Base-by-base conservation (phyloP, 768 basidiomycete genomes). In the Auriscalpium orientale region DNA sequence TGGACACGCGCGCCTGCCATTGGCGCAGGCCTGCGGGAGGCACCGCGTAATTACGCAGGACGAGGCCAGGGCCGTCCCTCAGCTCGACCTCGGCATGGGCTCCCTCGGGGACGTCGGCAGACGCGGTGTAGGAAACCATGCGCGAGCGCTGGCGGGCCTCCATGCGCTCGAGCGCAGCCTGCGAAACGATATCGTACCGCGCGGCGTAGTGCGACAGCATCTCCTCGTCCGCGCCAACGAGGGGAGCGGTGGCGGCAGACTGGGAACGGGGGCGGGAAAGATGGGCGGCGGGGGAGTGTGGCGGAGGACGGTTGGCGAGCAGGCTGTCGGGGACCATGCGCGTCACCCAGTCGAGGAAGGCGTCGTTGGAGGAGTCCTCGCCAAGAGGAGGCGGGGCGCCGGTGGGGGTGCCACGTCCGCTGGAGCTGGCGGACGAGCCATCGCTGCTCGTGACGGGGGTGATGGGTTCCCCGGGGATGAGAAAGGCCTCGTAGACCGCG, bases 401-500 rank as follows among this genome's bases (percentile, higher is more conserved):
- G 4, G 54, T 45, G 4, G 58, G 61, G 20, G 58, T 60, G 28
- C 36, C 58, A 43, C 58, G 58, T 33, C 53, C 61, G 58, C 58
- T 60, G 28, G 61, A 59, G 33, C 34, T 56, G 46, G 53, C 22
- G 18, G 61, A 59, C 2, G 60, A 62, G 34, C 49, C 51, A 33
- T 49, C 49, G 55, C 57, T 59, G 35, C 55, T 54, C 20, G 50
- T 52, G 28, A 28, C 28, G 21, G 55, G 57, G 28, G 53, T 51
- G 12, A 60, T 37, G 21, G 61, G 58, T 9, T 61, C 60, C 33
- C 53, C 37, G 21, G 62, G 62, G 44, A 46, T 45, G 44, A 63
- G 51, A 22, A 50, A 38, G 10, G 54, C 55, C 56, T 63, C 62
- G 34, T 59, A 60, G 18, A 63, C 56, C 8, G 57, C 61, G 40